Evolutionary conservation across 1,284 basidiomycete species (phyloP), one percentile per base, ranked within the genome.

Genomic region (Laetiporus sulphureus): DNA sequence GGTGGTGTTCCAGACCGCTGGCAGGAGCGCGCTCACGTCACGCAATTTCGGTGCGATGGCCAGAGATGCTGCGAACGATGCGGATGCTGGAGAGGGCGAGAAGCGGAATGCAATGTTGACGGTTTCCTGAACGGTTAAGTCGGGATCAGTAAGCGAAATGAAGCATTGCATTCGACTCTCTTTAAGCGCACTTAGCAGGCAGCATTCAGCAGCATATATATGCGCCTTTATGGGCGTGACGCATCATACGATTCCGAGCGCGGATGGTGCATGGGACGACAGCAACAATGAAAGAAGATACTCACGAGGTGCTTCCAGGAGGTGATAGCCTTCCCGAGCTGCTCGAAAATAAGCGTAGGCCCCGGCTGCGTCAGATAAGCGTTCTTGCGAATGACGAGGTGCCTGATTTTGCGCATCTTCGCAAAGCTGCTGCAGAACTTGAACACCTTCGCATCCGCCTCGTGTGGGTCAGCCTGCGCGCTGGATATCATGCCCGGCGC

Each of bases 351-450:
- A 36, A 64, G 63, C 23, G 60, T 57, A 2, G 71, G 64, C 20
- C 68, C 66, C 1, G 66, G 60, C 36, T 71, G 68, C 6, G 74
- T 76, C 31, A 79, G 66, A 52, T 79, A 79, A 2, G 70, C 66
- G 23, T 63, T 61, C 55, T 78, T 79, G 35, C 72, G 67, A 38
- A 80, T 52, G 23, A 68, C 67, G 36, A 79, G 57, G 49, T 71
- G 69, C 30, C 61, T 60, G 27, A 75, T 44, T 6, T 40, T 41
- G 5, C 49, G 48, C 24, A 70, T 51, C 11, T 48, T 46, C 27
- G 54, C 46, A 32, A 80, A 62, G 2, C 64, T 65, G 16, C 54
- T 45, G 44, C 65, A 71, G 40, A 75, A 72, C n/a, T 57, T 57
- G 24, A 64, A 53, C 0, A 66, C 60, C 13, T 46, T 39, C 22